These are phyloP conservation scores for Tetratostichococcus sp. DNA, from an alignment of 139 green algal genomes.

Conservation along the genomic window DNA sequence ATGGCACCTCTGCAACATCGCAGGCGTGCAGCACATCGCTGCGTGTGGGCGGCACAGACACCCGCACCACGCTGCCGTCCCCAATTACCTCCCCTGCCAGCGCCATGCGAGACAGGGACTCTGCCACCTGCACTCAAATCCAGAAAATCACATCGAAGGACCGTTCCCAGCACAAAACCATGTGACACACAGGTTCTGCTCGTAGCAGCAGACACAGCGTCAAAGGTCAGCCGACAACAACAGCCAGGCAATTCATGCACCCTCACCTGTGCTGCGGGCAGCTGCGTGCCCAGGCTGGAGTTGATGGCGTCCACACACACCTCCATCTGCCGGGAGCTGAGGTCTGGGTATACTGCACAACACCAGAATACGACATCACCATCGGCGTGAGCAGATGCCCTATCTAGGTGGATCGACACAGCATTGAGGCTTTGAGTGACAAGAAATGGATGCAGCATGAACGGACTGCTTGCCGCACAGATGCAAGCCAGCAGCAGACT, in stretches of 20 bases:
- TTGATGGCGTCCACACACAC: conserved; percentile 82
- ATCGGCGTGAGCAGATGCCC: too few relatives aligned
- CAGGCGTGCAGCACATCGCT: conserved; percentile 92
- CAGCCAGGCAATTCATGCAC: too few relatives aligned
- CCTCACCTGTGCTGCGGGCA: conserved; percentile 41
- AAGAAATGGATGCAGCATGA: too few relatives aligned
- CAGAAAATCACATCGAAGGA: too few relatives aligned
- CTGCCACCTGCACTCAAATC: conserved; percentile 42
- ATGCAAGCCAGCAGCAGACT: too few relatives aligned
- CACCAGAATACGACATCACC: not conserved
- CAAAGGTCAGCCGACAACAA: too few relatives aligned
- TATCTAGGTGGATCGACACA: too few relatives aligned
- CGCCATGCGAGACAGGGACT: conserved; percentile 85
- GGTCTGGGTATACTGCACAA: conserved; percentile 75
- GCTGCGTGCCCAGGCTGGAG: conserved; percentile 63
- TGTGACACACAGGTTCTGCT: too few relatives aligned
- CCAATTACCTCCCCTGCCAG: conserved; percentile 38
- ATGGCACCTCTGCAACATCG: conserved; percentile 84
- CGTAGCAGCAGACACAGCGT: too few relatives aligned
- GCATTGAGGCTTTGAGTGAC: too few relatives aligned
- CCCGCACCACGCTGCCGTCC: conserved; percentile 16
- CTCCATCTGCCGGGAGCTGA: conserved; percentile 53
- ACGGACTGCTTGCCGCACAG: too few relatives aligned
- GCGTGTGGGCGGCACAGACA: conserved; percentile 79
- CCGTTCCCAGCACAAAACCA: too few relatives aligned